Percentiles rank a stretch among this genome's conserved stretches.
phyloP scores from a whole-genome alignment of 176 grass and related monocot species.

The Carex pumila region DNA sequence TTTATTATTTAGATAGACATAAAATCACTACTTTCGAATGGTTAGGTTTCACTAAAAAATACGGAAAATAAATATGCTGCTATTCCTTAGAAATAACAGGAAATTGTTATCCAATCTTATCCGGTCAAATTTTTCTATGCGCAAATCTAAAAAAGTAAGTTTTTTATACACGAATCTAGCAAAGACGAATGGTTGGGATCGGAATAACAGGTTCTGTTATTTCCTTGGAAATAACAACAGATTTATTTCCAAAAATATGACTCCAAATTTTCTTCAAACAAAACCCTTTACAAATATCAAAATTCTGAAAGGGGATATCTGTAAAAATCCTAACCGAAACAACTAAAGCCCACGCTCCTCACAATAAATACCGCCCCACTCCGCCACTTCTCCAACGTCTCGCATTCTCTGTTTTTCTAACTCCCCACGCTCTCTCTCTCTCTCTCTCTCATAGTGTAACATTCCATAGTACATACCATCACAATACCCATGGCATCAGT shows the following conservation, averaged over 20 bases:
- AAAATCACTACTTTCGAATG: too few species aligned
- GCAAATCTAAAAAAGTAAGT: too few species aligned
- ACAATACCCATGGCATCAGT: background rate
- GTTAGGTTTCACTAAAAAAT: too few species aligned
- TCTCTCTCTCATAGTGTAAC: slow-evolving; percentile 18
- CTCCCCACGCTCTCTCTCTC: background rate
- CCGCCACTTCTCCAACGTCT: slow-evolving; percentile 56
- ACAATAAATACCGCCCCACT: slow-evolving; percentile 73
- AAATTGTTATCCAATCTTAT: too few species aligned
- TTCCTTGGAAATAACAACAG: too few species aligned
- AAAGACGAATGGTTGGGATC: too few species aligned
- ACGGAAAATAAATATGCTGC: too few species aligned
- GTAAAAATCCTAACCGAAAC: background rate
- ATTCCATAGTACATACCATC: slow-evolving; percentile 1
- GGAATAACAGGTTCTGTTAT: too few species aligned
- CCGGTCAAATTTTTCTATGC: too few species aligned
- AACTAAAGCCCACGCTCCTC: slow-evolving; percentile 34
- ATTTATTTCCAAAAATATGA: background rate
- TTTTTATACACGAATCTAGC: too few species aligned
- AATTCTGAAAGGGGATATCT: background rate
- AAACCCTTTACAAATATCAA: background rate
- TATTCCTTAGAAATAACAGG: too few species aligned
- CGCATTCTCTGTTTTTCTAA: slow-evolving; percentile 20
- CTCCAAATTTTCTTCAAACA: background rate
- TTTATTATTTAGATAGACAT: too few species aligned